Evolutionary conservation across 176 grass and related monocot genomes (phyloP), one percentile per base, ranked within the genome.

Genomic region (Tillandsia fasciculata): DNA sequence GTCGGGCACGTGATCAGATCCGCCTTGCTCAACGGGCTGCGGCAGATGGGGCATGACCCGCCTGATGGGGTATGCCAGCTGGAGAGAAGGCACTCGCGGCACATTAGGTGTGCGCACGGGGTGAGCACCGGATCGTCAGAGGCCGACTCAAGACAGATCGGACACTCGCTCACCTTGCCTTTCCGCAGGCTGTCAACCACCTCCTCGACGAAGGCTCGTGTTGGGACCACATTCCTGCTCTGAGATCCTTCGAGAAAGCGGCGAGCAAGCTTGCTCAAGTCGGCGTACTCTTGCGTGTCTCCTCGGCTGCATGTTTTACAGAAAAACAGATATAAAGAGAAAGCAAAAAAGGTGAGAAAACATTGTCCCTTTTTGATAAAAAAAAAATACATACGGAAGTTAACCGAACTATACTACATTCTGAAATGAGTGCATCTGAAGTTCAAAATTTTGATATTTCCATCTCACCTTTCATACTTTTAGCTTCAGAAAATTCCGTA

Each of bases 41-140:
- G 69, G 51, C 88, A 96, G 10, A 96, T 75, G 1, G 92, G 92
- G 47, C 92, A 96, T 2, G 85, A 57, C 0, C 92, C 92, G 47
- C 70, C 88, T n/a, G 52, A 54, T 17, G 81, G 77, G 12, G 53
- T 82, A 22, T 13, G 74, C 92, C 88, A 96, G 80, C 92, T 79
- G 26, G 78, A 74, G 12, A 96, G 83, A 18, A 96, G 85, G 76
- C 92, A 96, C 63, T 96, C 88, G 0, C 83, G 78, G 78, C 92
- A 96, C 85, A 96, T 85, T 12, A 77, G 78, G 48, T 96, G 88
- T 51, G 81, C 92, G 0, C 88, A 96, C 24, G 83, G 83, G 0
- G 92, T 96, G 63, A 96, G 78, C 51, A 96, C 88, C 0, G 92
- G 92, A 63, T 96, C 92, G 65, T 96, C 92, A 12, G 92, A 96